Percentiles rank a stretch among this genome's conserved stretches.
Evolutionary conservation across 352 stramenopile species (phyloP).

Genomic region (Phytophthora ohioensis): DNA sequence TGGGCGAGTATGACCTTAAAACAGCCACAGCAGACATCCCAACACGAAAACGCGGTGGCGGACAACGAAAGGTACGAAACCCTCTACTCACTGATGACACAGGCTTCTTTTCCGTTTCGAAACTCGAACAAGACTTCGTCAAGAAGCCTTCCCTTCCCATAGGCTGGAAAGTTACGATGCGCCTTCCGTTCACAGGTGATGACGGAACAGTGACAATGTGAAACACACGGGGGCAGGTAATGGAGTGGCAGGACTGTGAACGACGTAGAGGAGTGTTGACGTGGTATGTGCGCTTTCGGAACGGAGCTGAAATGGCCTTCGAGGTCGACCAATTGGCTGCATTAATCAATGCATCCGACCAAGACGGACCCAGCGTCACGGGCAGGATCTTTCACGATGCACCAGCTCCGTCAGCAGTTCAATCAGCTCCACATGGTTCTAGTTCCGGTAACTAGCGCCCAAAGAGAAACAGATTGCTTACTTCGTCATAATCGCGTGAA

Average conservation of each 20-base stretch:
- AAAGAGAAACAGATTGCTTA: no score
- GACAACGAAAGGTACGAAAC: background rate
- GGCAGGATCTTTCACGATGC: background rate
- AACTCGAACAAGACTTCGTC: background rate
- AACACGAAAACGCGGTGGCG: background rate
- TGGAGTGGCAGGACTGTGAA: background rate
- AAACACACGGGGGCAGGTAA: background rate
- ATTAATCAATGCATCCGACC: background rate
- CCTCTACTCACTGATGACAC: background rate
- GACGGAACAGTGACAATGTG: background rate
- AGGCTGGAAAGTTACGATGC: background rate
- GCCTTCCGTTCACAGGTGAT: background rate
- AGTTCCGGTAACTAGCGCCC: no score
- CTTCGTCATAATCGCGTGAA: background rate
- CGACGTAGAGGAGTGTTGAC: background rate
- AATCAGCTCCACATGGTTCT: background rate
- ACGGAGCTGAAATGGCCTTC: background rate
- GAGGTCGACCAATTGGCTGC: background rate
- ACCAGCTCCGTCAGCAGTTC: background rate
- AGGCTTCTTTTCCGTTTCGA: background rate
- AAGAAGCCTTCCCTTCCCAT: conserved; percentile 1
- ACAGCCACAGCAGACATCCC: background rate
- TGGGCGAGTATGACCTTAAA: background rate
- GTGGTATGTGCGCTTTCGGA: background rate
- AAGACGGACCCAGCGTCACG: background rate